A percentile compares a stretch with the other conserved stretches of the same genome.
phyloP scores from a whole-genome alignment of 2,329 filamentous ascomycete genomes.

The Scopulariopsis brevicaulis region DNA sequence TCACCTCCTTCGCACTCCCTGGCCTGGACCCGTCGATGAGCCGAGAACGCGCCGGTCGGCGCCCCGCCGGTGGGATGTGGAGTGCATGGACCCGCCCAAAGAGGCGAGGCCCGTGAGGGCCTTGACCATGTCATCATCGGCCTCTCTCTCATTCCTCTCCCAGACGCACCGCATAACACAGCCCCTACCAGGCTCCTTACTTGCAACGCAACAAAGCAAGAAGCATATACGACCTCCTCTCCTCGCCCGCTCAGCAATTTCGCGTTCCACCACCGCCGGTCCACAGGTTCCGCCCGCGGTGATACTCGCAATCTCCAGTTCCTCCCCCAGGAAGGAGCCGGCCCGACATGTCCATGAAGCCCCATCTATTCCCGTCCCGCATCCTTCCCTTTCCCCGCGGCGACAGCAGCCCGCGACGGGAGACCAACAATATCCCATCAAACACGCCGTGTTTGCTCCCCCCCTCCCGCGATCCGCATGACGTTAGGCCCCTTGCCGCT shows the following conservation, averaged over 20 bases:
- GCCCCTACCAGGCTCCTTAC: neutral
- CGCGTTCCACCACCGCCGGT: neutral
- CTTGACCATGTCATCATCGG: neutral
- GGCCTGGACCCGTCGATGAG: neutral
- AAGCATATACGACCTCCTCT: neutral
- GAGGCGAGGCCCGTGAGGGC: neutral
- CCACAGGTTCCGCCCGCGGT: neutral
- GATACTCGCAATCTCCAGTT: neutral
- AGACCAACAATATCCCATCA: neutral
- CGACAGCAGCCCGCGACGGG: neutral
- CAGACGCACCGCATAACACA: neutral
- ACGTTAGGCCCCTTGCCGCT: neutral
- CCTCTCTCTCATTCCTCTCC: neutral
- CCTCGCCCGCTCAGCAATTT: neutral
- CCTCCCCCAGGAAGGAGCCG: neutral
- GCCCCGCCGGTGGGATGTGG: neutral
- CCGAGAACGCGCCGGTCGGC: neutral
- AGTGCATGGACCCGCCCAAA: neutral
- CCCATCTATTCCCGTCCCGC: constrained; percentile 2
- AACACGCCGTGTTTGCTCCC: neutral
- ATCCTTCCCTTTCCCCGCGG: neutral
- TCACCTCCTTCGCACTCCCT: neutral
- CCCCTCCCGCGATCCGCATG: neutral
- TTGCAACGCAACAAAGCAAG: neutral
- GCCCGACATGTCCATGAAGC: neutral